Evolutionary conservation across 2,329 filamentous ascomycete species (phyloP).

Genomic region (Tolypocladium ovalisporum): DNA sequence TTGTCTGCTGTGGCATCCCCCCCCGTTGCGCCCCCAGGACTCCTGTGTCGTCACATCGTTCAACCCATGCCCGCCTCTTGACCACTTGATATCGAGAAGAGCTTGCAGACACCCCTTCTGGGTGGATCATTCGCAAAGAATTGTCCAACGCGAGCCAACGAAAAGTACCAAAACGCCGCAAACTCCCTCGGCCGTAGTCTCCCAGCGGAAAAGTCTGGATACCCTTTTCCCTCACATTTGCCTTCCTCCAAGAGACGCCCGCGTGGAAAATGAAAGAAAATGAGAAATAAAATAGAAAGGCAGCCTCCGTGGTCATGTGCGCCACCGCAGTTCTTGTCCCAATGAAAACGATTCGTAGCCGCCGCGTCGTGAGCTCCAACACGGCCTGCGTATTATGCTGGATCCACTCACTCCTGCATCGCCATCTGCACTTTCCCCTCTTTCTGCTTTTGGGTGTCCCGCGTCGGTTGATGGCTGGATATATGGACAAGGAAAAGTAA

Average conservation of each 20-base stretch:
- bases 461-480: not conserved
- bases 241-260: not conserved
- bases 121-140: not conserved
- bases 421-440: not conserved
- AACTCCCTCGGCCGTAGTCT: not conserved
- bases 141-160: not conserved
- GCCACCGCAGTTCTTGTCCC: not conserved
- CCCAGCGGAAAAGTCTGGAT: not conserved
- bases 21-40: not conserved
- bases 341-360: constrained; percentile 2
- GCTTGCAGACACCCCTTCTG: not conserved
- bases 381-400: not conserved
- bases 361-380: constrained; percentile 1
- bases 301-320: not conserved
- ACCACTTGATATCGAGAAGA: not conserved
- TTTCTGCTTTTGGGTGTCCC: not conserved
- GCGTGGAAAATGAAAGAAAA: not conserved
- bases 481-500: not conserved
- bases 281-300: not conserved
- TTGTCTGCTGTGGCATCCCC: not conserved
- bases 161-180: not conserved
- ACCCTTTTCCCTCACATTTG: not conserved
- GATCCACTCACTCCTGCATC: not conserved
- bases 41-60: not conserved
- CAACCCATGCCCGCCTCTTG: not conserved